Conservation (phyloP, 1,284 basidiomycete species). For the Pascua guehoae region DNA sequence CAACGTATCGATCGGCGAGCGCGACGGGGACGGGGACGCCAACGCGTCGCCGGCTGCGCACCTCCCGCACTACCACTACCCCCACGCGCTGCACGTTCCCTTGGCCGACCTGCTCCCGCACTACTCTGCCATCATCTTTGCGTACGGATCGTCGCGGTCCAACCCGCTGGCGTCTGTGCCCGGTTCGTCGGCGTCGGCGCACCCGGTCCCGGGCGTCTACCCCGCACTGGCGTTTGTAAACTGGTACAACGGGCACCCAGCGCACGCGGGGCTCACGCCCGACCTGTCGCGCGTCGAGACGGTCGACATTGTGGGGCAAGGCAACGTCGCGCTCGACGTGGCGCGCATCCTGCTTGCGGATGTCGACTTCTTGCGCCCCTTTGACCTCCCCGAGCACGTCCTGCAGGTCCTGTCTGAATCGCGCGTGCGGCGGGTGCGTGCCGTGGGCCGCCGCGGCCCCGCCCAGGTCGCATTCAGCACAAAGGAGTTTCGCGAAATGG, state of each 20-base stretch:
- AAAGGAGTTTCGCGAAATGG: slow-evolving; percentile 91
- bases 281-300: slow-evolving; percentile 61
- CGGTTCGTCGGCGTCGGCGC: slow-evolving; percentile 57
- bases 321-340: slow-evolving; percentile 93
- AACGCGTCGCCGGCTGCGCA: slow-evolving; percentile 26
- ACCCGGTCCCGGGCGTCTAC: slow-evolving; percentile 56
- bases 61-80: slow-evolving; percentile 45
- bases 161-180: slow-evolving; percentile 46
- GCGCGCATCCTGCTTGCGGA: slow-evolving; percentile 80
- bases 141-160: slow-evolving; percentile 51
- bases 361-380: slow-evolving; percentile 60
- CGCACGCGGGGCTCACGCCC: slow-evolving; percentile 49
- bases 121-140: slow-evolving; percentile 53
- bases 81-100: slow-evolving; percentile 48
- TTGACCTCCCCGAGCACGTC: slow-evolving; percentile 77
- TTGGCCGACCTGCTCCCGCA: slow-evolving; percentile 47
- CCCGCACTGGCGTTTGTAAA: slow-evolving; percentile 85
- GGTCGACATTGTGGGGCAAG: slow-evolving; percentile 86
- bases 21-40: slow-evolving; percentile 23
- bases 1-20: slow-evolving; percentile 70
- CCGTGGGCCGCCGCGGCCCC: slow-evolving; percentile 82
- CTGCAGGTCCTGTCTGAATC: slow-evolving; percentile 61
- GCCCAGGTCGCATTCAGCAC: slow-evolving; percentile 88
- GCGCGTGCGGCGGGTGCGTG: slow-evolving; percentile 67
- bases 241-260: slow-evolving; percentile 96